A percentile compares a stretch with the other conserved stretches of the same genome.
Evolutionary conservation across 768 basidiomycete species (phyloP).

Genomic region (Leccinellum albellum): DNA sequence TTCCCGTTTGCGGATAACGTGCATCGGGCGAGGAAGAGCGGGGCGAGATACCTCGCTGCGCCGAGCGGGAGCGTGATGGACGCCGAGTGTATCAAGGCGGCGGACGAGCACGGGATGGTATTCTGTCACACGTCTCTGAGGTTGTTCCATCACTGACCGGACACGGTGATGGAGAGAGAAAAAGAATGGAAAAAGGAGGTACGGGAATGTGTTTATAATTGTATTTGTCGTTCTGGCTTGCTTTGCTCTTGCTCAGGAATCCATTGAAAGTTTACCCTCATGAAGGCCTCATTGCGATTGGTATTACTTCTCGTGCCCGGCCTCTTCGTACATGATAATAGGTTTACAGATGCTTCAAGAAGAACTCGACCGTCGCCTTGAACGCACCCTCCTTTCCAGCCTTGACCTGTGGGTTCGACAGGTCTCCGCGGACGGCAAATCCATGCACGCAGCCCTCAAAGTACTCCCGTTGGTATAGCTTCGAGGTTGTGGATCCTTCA

Average conservation of each 20-base stretch:
- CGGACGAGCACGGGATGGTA: constrained; percentile 88
- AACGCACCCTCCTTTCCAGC: constrained; percentile 56
- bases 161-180: constrained; percentile 4
- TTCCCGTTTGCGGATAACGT: constrained; percentile 99
- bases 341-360: constrained; percentile 34
- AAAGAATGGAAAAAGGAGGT: too few relatives aligned
- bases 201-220: neutral
- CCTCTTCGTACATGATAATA: neutral
- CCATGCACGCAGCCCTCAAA: constrained; percentile 47
- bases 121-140: constrained; percentile 87
- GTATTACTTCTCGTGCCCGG: neutral
- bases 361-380: constrained; percentile 53
- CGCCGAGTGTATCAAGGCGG: constrained; percentile 91
- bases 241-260: neutral
- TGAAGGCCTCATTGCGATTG: neutral
- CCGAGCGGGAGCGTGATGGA: constrained; percentile 97
- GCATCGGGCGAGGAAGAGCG: constrained; percentile 86
- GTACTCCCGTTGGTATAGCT: constrained; percentile 32
- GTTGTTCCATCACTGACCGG: constrained; percentile 78
- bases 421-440: constrained; percentile 51
- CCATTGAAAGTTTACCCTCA: neutral
- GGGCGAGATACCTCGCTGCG: constrained; percentile 88
- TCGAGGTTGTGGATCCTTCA: constrained; percentile 40
- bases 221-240: neutral
- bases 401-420: constrained; percentile 48